Base-by-base conservation (phyloP, 306 rosid genomes). In the Neltuma alba region DNA sequence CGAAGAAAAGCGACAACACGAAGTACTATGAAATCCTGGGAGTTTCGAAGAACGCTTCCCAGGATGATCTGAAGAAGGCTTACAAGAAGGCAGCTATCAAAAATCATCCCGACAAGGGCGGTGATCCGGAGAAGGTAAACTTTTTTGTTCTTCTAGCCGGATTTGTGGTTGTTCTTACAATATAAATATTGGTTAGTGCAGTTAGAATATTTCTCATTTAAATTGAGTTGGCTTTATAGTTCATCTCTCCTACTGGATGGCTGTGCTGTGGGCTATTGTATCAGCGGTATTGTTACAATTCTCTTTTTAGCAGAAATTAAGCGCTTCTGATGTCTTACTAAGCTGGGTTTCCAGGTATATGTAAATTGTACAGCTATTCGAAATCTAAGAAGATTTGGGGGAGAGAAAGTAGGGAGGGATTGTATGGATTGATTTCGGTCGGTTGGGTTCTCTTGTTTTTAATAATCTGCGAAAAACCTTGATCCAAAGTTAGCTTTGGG, bases 31-130 rank as follows among this genome's bases (percentile, higher is more conserved):
- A 93, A 77, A 66, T 89, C 76, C 75, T 93, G 16, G 97, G 97
- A 45, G 94, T 93, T 6, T 85, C 96, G 16, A 87, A 91, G 80
- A 89, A 37, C 80, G 94, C 98, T 64, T 84, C 97, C 1, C 93
- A 77, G 72, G 97, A 93, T 1, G 98, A 93, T 80, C 75, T 93
- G 82, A 93, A 93, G 82, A 93, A 93, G 87, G 98, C 98, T 15
- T 93, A 93, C 87, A 89, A 86, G 81, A 93, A 89, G 81, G 97
- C 97, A 11, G 98, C 98, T 36, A 93, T 93, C 0, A 93, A 93
- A 73, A 91, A 91, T 84, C 98, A 93, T 76, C 98, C 98, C 2
- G 98, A 93, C 7, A 93, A 93, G 82, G 98, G 98, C 11, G 98
- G 97, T 41, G 98, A 93, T 83, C 98, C 98, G 1, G 98, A 93